Conservation (phyloP, 2,329 filamentous ascomycete genomes). For the Ciborinia camelliae region DNA sequence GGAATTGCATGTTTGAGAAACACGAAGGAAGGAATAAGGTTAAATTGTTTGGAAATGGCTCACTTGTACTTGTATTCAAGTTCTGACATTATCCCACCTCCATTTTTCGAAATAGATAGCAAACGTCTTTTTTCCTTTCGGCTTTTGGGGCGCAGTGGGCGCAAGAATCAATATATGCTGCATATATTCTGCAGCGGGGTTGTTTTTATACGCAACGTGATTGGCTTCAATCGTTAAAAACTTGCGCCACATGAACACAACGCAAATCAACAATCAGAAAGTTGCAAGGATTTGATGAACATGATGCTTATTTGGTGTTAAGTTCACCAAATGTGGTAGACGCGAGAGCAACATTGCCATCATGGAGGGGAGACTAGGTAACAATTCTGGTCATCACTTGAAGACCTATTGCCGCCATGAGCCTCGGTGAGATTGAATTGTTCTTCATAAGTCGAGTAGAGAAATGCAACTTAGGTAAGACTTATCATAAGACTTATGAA, state of each 20-base stretch:
- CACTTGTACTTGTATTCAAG: not conserved
- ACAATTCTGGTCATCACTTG: slow-evolving; percentile 5
- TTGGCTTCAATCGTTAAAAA: not conserved
- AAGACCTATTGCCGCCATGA: not conserved
- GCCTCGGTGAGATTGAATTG: not conserved
- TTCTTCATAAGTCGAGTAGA: not conserved
- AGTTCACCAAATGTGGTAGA: slow-evolving; percentile 2
- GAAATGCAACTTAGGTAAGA: too few species aligned
- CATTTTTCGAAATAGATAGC: slow-evolving; percentile 7
- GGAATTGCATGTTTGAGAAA: slow-evolving; percentile 10
- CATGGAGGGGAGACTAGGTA: slow-evolving; percentile 1
- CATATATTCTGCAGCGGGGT: slow-evolving; percentile 1
- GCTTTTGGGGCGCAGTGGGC: slow-evolving; percentile 9
- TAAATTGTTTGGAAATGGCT: not conserved
- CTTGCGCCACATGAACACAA: slow-evolving; percentile 8
- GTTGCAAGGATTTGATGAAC: not conserved
- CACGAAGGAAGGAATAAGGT: slow-evolving; percentile 15
- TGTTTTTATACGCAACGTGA: slow-evolving; percentile 17
- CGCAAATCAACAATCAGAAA: not conserved
- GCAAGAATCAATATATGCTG: slow-evolving; percentile 19
- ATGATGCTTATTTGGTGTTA: not conserved
- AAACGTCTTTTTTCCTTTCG: not conserved
- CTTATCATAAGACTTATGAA: too few species aligned
- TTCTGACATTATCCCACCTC: not conserved
- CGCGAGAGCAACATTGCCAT: not conserved